Percentiles rank a stretch among this genome's conserved stretches.
phyloP scores from a whole-genome alignment of 208 protist species.

The Trypanosoma platydactyli region DNA sequence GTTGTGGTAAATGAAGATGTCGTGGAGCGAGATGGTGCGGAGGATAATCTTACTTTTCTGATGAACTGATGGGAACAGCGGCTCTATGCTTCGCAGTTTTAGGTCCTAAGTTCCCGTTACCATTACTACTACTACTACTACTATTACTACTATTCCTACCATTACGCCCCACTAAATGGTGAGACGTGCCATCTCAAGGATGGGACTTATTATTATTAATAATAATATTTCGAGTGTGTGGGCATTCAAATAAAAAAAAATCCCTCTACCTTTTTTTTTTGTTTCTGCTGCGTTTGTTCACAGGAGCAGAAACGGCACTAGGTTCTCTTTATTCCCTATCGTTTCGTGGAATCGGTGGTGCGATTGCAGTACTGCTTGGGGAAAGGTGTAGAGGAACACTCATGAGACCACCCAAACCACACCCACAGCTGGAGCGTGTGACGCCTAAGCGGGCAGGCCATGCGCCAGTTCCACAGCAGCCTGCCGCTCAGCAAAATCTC shows the following conservation, averaged over 20 bases:
- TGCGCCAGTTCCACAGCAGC: constrained; percentile 5
- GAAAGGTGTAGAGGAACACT: background rate
- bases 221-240: too few species aligned
- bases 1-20: constrained; percentile 84
- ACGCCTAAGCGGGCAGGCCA: background rate
- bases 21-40: constrained; percentile 56
- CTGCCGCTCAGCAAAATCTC: constrained; percentile 23
- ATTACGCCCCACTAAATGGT: background rate
- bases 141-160: background rate
- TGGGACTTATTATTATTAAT: too few species aligned
- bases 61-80: constrained; percentile 58
- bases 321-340: too few species aligned
- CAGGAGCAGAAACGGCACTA: too few species aligned
- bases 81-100: background rate
- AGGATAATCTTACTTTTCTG: constrained; percentile 86
- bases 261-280: constrained; percentile 5
- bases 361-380: too few species aligned
- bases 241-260: background rate
- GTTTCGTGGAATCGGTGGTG: too few species aligned
- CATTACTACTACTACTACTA: background rate
- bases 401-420: background rate
- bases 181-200: too few species aligned
- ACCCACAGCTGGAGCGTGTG: background rate
- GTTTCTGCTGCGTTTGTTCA: background rate
- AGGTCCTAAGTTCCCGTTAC: background rate